Percentiles rank a stretch among this genome's conserved stretches.
These are phyloP conservation scores for Madurella mycetomatis DNA, from an alignment of 2,329 filamentous ascomycete species.

Conservation along the genomic window DNA sequence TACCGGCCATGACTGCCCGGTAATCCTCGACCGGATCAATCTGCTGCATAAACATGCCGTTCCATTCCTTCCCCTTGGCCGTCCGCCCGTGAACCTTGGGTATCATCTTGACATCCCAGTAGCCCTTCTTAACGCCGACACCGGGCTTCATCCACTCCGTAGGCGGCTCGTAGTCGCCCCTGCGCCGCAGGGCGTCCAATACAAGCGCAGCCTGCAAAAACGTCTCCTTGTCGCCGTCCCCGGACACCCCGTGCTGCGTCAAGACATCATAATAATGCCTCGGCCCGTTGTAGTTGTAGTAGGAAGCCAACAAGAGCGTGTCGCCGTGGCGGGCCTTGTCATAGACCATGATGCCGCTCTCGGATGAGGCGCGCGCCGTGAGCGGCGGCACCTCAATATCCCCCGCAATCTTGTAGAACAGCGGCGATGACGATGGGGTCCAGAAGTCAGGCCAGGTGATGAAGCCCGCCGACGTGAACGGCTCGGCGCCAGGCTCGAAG, in stretches of 20 bases:
- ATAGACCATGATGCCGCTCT: conserved; percentile 46
- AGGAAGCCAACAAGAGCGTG: conserved; percentile 45
- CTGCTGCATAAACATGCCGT: conserved; percentile 20
- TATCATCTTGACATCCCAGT: conserved; percentile 20
- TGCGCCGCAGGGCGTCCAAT: conserved; percentile 37
- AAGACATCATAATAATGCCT: conserved; percentile 46
- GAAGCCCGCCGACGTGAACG: conserved; percentile 48
- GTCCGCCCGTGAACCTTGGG: conserved; percentile 10
- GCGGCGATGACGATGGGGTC: conserved; percentile 38
- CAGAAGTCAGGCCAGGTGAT: conserved; percentile 56
- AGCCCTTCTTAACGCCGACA: conserved; percentile 16
- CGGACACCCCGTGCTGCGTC: conserved; percentile 37
- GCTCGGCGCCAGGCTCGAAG: conserved; percentile 41
- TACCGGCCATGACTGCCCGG: conserved; percentile 15
- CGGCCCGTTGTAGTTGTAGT: conserved; percentile 54
- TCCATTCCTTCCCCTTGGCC: conserved; percentile 5
- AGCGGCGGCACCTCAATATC: conserved; percentile 30
- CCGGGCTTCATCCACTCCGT: conserved; percentile 14
- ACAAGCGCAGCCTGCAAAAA: conserved; percentile 42
- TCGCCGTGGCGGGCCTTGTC: conserved; percentile 44
- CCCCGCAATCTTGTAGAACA: conserved; percentile 42
- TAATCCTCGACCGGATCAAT: conserved; percentile 21
- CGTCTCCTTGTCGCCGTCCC: conserved; percentile 47
- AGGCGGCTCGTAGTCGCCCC: conserved; percentile 3
- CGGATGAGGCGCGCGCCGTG: conserved; percentile 35